Base-by-base conservation (phyloP, 768 basidiomycete species). In the Paxillus ammoniavirescens region DNA sequence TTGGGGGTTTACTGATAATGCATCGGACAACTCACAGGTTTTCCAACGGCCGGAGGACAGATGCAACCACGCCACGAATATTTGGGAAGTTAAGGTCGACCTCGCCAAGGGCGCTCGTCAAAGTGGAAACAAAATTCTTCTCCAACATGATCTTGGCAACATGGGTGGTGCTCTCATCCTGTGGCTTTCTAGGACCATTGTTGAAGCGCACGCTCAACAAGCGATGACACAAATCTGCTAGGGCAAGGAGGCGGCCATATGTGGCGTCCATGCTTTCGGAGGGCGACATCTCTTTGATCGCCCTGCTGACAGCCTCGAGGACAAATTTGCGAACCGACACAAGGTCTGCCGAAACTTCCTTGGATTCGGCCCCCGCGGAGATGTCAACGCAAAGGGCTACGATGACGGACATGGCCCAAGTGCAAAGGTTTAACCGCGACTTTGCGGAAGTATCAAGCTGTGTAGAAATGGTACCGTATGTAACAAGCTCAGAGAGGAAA, bases 71-170 rank as follows among this genome's bases (percentile, higher is more conserved):
- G 37, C 81, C 81, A 47, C 90, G 86, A 56, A 97, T 83, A 61
- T 93, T 86, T 2, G 97, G 97, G 71, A 93, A 98, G 66, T 97
- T 97, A 37, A 98, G 81, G 65, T 99, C 97, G 40, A 96, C 84
- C 49, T 99, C 97, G 5, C 90, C 86, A 15, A 98, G 77, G 10
- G 93, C 88, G 41, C 77, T 87, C 0, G 97, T 98, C 35, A 99
- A 75, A 1, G 87, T 86, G 4, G 89, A 81, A 14, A 98, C 97
- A 58, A 92, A 95, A 65, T 91, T 91, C 76, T 98, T 98, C 77
- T 99, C 97, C 47, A 99, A 73, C 97, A 99, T 99, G 57, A 95
- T 82, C 74, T 98, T 98, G 18, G 96, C 93, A 49, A 98, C 81
- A 56, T 97, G 95, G 8, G 94, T 87, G 4, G 88, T 87, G n/a